Evolutionary conservation across 352 stramenopile species (phyloP), one percentile per base, ranked within the genome.

Genomic region (Aphanomyces astaci): DNA sequence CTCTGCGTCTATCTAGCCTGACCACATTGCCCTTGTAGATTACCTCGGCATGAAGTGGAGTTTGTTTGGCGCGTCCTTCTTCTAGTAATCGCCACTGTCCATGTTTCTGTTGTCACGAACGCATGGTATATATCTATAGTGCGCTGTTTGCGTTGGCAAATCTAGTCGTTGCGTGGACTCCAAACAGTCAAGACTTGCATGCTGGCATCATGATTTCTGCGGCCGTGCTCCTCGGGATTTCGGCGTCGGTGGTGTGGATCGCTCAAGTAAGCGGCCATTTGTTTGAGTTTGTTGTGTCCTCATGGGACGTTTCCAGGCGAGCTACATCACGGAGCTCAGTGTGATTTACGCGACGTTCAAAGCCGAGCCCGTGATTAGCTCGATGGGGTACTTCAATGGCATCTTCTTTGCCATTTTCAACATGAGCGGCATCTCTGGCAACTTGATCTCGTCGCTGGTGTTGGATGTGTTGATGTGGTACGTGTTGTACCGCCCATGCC

Each of bases 361-460:
- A 24, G 31, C 48, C 62, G 17, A 59, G 22, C 43, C 62, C 1
- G 27, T 39, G 5, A 40, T 32, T 28, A 68, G 62, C 22, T 68
- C 62, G 27, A 68, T 68, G 62, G 62, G 62, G 11, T 15, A 31
- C 4, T 59, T 68, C 39, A 68, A 68, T 27, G 62, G 62, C 17
- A 68, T 52, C 56, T 68, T 68, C 32, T 68, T 52, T n/a, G 48
- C 43, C 31, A 68, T 68, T 45, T 68, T 45, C 27, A 68, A 68
- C 1, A 15, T 28, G 27, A 68, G 62, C 33, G 13, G 49, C 4
- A 22, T 68, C 22, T 28, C 62, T n/a, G 62, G 62, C 62, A 68
- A 68, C 27, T 27, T 60, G 1, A 51, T 59, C 22, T 68, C 62
- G 31, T 68, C 62, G 4, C 49, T 68, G 22, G 22, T 68, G 19